These are phyloP conservation scores for Fistulinella cinereoalba DNA, from an alignment of 1,284 basidiomycete species.

Conservation along the genomic window DNA sequence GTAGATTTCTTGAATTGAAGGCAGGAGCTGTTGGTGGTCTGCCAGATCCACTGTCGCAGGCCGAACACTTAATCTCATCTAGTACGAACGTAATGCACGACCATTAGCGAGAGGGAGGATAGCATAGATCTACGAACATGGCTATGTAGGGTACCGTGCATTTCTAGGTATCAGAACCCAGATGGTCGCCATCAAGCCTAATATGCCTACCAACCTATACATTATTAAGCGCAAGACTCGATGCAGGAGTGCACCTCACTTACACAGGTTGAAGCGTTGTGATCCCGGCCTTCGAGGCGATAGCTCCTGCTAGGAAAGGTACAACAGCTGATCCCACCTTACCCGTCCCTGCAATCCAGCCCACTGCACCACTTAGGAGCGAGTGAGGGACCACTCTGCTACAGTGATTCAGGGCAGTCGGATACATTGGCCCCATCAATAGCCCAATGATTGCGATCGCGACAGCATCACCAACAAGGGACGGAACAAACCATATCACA, in stretches of 20 bases:
- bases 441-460: conserved; percentile 55
- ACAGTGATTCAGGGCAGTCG: conserved; percentile 50
- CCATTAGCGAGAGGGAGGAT: too few species aligned
- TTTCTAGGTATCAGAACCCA: conserved; percentile 42
- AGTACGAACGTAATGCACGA: too few species aligned
- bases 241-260: conserved; percentile 22
- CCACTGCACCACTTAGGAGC: conserved; percentile 49
- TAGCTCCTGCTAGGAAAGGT: conserved; percentile 55
- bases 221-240: neutral
- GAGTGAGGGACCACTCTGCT: conserved; percentile 46
- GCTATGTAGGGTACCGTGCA: neutral
- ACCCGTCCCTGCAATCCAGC: conserved; percentile 53
- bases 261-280: conserved; percentile 53
- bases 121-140: too few species aligned
- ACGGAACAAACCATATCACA: conserved; percentile 58
- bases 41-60: too few species aligned
- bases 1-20: too few species aligned
- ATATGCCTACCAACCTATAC: conserved; percentile 42
- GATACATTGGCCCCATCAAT: conserved; percentile 54
- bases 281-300: conserved; percentile 50
- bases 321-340: conserved; percentile 53
- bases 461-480: conserved; percentile 50
- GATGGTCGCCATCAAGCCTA: conserved; percentile 39
- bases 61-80: too few species aligned
- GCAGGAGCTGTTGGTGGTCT: too few species aligned